Evolutionary conservation across 495 filamentous ascomycete species (phyloP), one percentile per base, ranked within the genome.

Genomic region (Massariosphaeria phaeospora): DNA sequence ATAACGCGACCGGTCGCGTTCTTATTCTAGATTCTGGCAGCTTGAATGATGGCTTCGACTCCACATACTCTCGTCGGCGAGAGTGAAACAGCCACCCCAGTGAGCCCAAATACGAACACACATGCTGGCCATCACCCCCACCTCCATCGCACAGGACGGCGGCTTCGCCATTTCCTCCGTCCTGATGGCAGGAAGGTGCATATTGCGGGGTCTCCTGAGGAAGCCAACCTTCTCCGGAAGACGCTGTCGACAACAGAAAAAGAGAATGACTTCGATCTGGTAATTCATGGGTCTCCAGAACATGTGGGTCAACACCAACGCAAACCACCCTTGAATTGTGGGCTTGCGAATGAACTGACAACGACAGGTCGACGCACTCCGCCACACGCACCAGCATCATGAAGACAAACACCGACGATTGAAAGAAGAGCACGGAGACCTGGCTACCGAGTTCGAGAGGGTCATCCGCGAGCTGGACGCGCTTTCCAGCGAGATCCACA

Each of bases 151-250:
- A 49, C 57, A 9, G 64, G 63, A 11, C 64, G 66, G n/a, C 67
- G 72, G 13, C 63, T 76, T 11, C 64, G 72, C 13, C 75, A 79
- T 38, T 77, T 81, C 52, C 49, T 77, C 2, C 73, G 72, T 20
- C 78, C 79, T 9, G 67, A 77, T 66, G 79, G 79, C n/a, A 64
- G 71, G 35, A 67, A 73, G 51, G 71, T 81, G 0, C 75, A 81
- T 50, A 75, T 82, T 27, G 78, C 79, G 9, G 59, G 67, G 0
- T 71, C 72, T 4, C 79, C 79, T 6, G 74, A 76, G 56, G 78
- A 82, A 55, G 71, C 70, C 29, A 65, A 74, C 44, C 49, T 49
- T 5, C 61, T 80, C 8, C 63, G 69, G 13, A 68, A 63, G 30
- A 67, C 67, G 24, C 69, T 80, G 20, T 57, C 57, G 9, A 59